phyloP scores from a whole-genome alignment of 2,329 filamentous ascomycete species.

The Stenocarpella maydis region DNA sequence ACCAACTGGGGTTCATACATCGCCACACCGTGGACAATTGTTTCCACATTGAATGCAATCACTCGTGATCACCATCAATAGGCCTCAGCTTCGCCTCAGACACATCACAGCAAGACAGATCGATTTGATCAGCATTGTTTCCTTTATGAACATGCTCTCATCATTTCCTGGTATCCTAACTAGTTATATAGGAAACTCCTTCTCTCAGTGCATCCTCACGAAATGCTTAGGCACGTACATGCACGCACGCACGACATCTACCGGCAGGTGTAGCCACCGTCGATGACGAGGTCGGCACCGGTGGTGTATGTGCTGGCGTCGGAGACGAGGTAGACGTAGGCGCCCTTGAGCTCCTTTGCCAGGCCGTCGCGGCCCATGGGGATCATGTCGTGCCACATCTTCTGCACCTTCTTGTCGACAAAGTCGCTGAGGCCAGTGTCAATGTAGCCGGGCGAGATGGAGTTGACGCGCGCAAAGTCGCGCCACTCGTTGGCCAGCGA shows the following conservation, averaged over 20 bases:
- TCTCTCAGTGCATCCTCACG: not conserved
- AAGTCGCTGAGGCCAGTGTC: conserved; percentile 73
- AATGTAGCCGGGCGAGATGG: conserved; percentile 67
- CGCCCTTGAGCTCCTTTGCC: conserved; percentile 75
- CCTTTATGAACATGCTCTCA: too few relatives aligned
- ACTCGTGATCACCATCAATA: not conserved
- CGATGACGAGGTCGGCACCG: conserved; percentile 74
- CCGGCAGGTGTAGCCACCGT: conserved; percentile 70
- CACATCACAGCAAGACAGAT: not conserved
- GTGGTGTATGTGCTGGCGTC: conserved; percentile 81
- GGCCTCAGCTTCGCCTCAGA: not conserved
- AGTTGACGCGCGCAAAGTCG: conserved; percentile 65
- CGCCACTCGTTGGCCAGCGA: conserved; percentile 68
- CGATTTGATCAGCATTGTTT: not conserved
- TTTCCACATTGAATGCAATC: not conserved
- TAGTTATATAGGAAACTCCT: conserved; percentile 11
- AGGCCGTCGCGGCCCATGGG: conserved; percentile 76
- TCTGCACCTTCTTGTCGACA: conserved; percentile 69
- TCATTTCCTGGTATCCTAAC: not conserved
- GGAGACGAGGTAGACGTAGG: conserved; percentile 77
- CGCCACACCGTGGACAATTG: not conserved
- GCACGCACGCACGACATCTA: conserved; percentile 45
- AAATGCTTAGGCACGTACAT: not conserved
- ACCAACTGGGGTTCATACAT: not conserved
- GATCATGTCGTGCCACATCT: conserved; percentile 77